phyloP scores from a whole-genome alignment of 768 basidiomycete genomes.

The Trametes cingulata region DNA sequence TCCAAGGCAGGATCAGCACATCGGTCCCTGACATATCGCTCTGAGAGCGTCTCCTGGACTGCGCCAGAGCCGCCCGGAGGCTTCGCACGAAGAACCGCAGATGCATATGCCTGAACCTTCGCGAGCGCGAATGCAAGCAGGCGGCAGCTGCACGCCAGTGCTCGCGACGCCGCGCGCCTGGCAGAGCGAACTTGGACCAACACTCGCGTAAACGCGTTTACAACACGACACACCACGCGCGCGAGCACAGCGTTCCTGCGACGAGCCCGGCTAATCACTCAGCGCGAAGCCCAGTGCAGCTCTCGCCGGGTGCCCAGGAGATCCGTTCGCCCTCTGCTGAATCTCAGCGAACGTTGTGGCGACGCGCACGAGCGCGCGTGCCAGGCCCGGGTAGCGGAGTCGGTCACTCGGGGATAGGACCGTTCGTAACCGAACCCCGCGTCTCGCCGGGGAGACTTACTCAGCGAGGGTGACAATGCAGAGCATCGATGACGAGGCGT shows the following conservation, averaged over 20 bases:
- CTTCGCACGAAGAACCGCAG: too few relatives aligned
- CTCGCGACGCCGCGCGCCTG: too few relatives aligned
- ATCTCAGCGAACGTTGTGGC: constrained; percentile 9
- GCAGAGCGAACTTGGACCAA: constrained; percentile 13
- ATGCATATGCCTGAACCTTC: background rate
- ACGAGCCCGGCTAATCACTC: background rate
- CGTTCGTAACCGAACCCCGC: too few relatives aligned
- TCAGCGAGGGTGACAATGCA: too few relatives aligned
- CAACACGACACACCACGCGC: too few relatives aligned
- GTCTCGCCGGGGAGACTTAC: too few relatives aligned
- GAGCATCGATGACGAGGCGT: too few relatives aligned
- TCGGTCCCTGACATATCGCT: too few relatives aligned
- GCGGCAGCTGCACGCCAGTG: background rate
- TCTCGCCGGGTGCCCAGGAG: background rate
- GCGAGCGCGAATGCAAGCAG: background rate
- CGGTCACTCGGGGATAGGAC: background rate
- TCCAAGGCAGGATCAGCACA: background rate
- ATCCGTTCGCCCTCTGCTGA: constrained; percentile 3
- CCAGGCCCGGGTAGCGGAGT: too few relatives aligned
- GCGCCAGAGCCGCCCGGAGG: too few relatives aligned
- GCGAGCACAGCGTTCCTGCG: constrained; percentile 3
- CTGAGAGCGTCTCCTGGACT: too few relatives aligned
- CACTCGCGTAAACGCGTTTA: constrained; percentile 10
- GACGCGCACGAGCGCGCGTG: background rate
- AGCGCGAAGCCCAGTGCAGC: background rate